Percentiles rank a stretch among this genome's conserved stretches.
These are phyloP conservation scores for Conticribra weissflogii DNA, from an alignment of 108 stramenopile species.

Conservation along the genomic window DNA sequence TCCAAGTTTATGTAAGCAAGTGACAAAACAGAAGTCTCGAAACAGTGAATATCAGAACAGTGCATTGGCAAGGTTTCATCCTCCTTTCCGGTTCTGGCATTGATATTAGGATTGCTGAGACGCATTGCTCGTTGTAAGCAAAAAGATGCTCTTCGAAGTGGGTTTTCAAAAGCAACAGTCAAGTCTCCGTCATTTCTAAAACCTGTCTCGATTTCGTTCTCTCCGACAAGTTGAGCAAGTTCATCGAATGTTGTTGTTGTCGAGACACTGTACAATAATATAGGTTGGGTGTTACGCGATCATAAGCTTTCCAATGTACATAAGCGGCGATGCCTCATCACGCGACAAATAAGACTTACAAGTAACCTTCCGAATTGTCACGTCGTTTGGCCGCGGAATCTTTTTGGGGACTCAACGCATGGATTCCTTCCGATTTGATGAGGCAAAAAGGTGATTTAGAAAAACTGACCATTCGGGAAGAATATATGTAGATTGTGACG, in stretches of 20 bases:
- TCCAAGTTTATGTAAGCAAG: conserved; percentile 68
- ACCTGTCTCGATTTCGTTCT: conserved; percentile 1
- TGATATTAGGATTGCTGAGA: conserved; percentile 9
- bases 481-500: not conserved
- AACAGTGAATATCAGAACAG: conserved; percentile 17
- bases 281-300: not conserved
- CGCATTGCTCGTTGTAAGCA: conserved; percentile 36
- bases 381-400: too few relatives aligned
- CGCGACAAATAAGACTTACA: too few relatives aligned
- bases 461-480: not conserved
- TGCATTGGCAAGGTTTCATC: conserved; percentile 3
- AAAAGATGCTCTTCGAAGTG: conserved; percentile 24
- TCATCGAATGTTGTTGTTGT: not conserved
- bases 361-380: too few relatives aligned
- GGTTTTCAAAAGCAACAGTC: conserved; percentile 19
- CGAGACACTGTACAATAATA: not conserved
- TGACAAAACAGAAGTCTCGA: conserved; percentile 40
- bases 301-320: not conserved
- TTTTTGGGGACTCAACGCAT: too few relatives aligned
- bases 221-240: not conserved
- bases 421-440: too few relatives aligned
- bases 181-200: conserved; percentile 47
- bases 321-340: not conserved
- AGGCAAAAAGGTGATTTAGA: not conserved
- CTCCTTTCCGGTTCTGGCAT: not conserved